Evolutionary conservation across 2,329 filamentous ascomycete species (phyloP).

Genomic region (Diatrype stigma): DNA sequence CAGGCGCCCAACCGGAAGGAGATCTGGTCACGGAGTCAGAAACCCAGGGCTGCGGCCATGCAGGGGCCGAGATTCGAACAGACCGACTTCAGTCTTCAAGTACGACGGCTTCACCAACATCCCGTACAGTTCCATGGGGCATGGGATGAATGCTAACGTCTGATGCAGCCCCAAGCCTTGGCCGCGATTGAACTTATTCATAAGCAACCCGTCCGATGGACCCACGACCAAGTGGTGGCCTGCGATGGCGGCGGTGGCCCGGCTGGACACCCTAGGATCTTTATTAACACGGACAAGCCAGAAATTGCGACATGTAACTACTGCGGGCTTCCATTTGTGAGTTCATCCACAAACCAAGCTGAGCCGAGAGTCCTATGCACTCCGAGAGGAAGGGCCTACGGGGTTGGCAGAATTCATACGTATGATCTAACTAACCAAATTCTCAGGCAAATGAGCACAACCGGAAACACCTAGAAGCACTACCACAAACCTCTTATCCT

Average conservation of each 20-base stretch:
- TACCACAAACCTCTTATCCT: slow-evolving; percentile 77
- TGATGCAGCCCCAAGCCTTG: slow-evolving; percentile 71
- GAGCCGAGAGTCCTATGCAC: background rate
- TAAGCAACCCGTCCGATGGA: slow-evolving; percentile 91
- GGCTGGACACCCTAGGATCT: slow-evolving; percentile 85
- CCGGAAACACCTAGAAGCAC: slow-evolving; percentile 76
- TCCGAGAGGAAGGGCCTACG: background rate
- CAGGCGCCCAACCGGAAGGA: slow-evolving; percentile 84
- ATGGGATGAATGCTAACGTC: slow-evolving; percentile 23
- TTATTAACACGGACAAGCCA: slow-evolving; percentile 97
- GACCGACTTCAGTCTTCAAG: slow-evolving; percentile 89
- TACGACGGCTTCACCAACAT: slow-evolving; percentile 38
- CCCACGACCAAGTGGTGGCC: slow-evolving; percentile 71
- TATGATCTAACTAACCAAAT: slow-evolving; percentile 17
- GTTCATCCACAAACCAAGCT: slow-evolving; percentile 31
- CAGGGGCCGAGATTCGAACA: slow-evolving; percentile 93
- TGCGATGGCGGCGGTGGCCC: slow-evolving; percentile 93
- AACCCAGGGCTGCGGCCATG: slow-evolving; percentile 79
- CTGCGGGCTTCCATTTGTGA: slow-evolving; percentile 88
- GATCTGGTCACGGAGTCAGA: slow-evolving; percentile 85
- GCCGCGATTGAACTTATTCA: slow-evolving; percentile 95
- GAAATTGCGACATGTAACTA: slow-evolving; percentile 89
- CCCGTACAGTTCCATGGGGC: slow-evolving; percentile 1
- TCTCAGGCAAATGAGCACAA: slow-evolving; percentile 83
- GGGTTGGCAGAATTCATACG: background rate